Evolutionary conservation across 2,329 filamentous ascomycete species (phyloP).

Genomic region (Akanthomyces lecanii): DNA sequence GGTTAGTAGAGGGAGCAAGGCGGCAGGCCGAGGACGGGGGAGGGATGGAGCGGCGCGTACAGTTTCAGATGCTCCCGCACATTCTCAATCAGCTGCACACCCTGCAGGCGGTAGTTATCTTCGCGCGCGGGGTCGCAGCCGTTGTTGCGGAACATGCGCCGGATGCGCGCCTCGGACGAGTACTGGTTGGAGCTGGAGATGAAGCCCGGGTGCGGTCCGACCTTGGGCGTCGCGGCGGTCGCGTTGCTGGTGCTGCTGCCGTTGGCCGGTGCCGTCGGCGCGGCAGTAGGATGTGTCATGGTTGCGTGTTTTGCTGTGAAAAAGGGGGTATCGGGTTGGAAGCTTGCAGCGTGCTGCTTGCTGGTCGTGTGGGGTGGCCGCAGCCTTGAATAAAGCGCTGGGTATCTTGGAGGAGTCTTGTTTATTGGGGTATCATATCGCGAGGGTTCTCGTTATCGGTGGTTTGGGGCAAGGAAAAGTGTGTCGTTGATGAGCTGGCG

Average conservation of each 20-base stretch:
- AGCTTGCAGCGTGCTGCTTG: neutral
- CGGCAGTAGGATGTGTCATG: constrained; percentile 8
- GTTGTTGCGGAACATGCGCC: constrained; percentile 64
- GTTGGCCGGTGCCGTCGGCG: constrained; percentile 12
- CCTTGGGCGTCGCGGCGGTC: constrained; percentile 19
- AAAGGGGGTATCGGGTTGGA: neutral
- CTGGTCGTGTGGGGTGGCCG: no score
- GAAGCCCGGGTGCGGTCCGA: constrained; percentile 44
- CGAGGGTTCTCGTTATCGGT: no score
- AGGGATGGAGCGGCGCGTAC: constrained; percentile 43
- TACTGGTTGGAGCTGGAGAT: constrained; percentile 61
- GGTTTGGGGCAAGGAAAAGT: neutral
- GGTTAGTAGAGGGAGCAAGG: no score
- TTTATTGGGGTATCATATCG: constrained; percentile 6
- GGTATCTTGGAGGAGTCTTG: neutral
- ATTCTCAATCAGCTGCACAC: constrained; percentile 83
- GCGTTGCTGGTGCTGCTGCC: neutral
- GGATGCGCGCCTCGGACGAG: constrained; percentile 75
- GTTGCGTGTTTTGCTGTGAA: neutral
- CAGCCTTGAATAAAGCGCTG: neutral
- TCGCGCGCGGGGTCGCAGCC: constrained; percentile 74
- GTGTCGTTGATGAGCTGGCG: neutral
- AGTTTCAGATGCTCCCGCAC: constrained; percentile 74
- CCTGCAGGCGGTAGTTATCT: constrained; percentile 75
- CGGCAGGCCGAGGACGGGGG: no score